Base-by-base conservation (phyloP, 2,329 filamentous ascomycete species). In the Tolypocladium paradoxum region DNA sequence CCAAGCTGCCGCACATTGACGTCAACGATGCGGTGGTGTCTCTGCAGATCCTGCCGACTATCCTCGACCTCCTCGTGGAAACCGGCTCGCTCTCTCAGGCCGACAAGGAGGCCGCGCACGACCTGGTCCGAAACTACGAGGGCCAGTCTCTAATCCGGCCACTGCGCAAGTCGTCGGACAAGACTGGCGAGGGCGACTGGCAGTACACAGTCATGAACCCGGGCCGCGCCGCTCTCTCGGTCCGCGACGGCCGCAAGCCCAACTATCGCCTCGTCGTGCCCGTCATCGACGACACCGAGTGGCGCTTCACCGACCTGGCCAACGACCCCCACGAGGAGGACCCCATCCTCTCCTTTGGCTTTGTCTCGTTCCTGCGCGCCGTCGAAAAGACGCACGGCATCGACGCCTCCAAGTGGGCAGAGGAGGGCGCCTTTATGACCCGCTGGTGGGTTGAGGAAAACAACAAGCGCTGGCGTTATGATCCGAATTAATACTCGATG, bases 371-470 rank as follows among this genome's bases (percentile, higher is more conserved):
- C 1, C 29, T 62, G 20, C 53, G 51, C 2, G 56, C 53, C 6
- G 58, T 67, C 1, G 52, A 61, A 31, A 16, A 38, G 2, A 48
- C 59, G n/a, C 57, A 61, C 22, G 65, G 66, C 3, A 46, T 56
- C 4, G 64, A 64, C 4, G 59, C 60, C 2, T 60, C 65, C 4
- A 58, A 59, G n/a, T 68, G 66, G 66, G 61, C 58, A 1, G 64
- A 69, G 53, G 64, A 66, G 46, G 68, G 61, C 0, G 61, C 65
- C 6, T 65, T 65, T 29, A 55, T 68, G 20, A 62, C 64, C 4
- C 57, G 64, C 14, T 69, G 68, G 66, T 69, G 64, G 57, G 64
- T 67, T 1, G 62, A 66, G 43, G 65, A 69, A 53, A 69, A 70
- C 37, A 64, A 57, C 38, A 68, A 60, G 52, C 64, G 66, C 48